Base-by-base conservation (phyloP, 192 early-diverging fungal genomes). In the Backusella liffmaniae region DNA sequence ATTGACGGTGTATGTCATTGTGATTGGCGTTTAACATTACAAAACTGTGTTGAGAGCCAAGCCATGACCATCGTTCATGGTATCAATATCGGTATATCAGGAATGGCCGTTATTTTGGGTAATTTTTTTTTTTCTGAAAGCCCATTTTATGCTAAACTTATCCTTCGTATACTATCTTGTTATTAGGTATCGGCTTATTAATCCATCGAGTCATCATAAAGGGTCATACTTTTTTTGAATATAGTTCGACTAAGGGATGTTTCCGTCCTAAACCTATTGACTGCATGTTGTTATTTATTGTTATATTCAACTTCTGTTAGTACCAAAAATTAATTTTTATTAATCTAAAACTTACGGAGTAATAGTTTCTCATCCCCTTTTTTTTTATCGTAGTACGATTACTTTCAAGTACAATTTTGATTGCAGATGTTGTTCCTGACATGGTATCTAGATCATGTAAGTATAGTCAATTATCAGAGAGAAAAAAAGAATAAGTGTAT, bases 211-310 rank as follows among this genome's bases (percentile, higher is more conserved):
- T 73, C 13, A 36, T 49, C 26, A 59, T 76, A 12, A 76, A 76
- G 46, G 74, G 75, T 5, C 79, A 80, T 62, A 36, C 21, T 7
- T 18, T 80, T 35, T 80, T 76, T 53, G 79, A 80, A 26, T 37
- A 62, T 34, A 44, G 29, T 32, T 53, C 68, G 41, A 32, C 46
- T 26, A 80, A 76, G 37, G 75, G 75, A 30, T 76, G 70, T 32
- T 39, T 80, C n/a, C 70, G 79, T 12, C 79, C 79, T 8, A 75
- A 73, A 26, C 79, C 79, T n/a, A 70, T 80, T 15, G 79, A 80
- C 23, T 39, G 53, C 5, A 80, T 80, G 79, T 29, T 80, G 34
- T 26, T 76, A 13, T 62, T 80, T 30, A 59, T 80, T 6, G 68
- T 73, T 32, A 73, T 80, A 15, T 76, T 76, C 37, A 80, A 72